A percentile compares a stretch with the other conserved stretches of the same genome.
Evolutionary conservation across 2,329 filamentous ascomycete species (phyloP).

Genomic region (Ophiostoma perfectum): DNA sequence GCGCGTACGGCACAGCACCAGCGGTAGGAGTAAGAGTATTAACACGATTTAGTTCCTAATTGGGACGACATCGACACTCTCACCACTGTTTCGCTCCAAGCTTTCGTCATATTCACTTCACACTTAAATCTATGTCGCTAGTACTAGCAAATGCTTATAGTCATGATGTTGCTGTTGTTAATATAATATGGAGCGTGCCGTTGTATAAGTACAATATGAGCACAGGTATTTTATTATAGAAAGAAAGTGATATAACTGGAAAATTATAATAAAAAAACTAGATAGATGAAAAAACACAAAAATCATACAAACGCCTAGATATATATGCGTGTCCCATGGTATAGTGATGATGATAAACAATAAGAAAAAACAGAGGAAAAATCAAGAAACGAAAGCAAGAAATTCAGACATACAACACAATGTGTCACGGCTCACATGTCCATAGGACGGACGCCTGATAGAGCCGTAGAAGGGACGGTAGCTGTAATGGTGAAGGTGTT

Average conservation of each 20-base stretch:
- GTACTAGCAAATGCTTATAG: too few species aligned
- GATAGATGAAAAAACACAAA: too few species aligned
- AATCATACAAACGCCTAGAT: background rate
- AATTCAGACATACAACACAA: background rate
- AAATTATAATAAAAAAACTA: background rate
- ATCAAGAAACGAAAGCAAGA: background rate
- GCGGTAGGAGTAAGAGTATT: too few species aligned
- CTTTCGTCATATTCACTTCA: too few species aligned
- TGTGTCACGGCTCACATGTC: background rate
- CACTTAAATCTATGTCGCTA: too few species aligned
- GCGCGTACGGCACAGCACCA: too few species aligned
- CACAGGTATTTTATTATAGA: background rate
- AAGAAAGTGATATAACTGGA: background rate
- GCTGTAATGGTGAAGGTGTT: background rate
- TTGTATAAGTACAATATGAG: background rate
- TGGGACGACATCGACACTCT: too few species aligned
- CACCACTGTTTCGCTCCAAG: too few species aligned
- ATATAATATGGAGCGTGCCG: too few species aligned
- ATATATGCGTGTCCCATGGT: background rate
- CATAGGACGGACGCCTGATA: background rate
- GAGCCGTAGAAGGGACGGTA: background rate
- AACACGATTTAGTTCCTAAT: too few species aligned
- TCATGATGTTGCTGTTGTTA: too few species aligned
- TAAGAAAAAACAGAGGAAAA: background rate
- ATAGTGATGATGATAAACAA: slow-evolving; percentile 1